Evolutionary conservation across 169 alveolate species (phyloP), one percentile per base, ranked within the genome.

Genomic region (Cryptosporidium andersoni): DNA sequence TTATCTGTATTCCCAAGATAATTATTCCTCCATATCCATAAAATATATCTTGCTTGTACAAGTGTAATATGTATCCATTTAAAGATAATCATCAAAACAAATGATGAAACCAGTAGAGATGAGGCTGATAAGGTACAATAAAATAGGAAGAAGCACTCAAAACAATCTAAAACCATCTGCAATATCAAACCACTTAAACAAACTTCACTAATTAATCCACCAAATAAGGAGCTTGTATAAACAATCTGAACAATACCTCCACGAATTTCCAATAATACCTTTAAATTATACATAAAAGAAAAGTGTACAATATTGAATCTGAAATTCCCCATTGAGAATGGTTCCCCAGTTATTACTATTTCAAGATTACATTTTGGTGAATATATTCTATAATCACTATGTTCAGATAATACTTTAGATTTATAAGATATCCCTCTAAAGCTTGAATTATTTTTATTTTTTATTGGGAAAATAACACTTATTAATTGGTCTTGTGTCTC

Each of bases 221-320:
- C 5, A n/a, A 4, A n/a, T 40, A 68, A 48, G 16, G 67, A 53
- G 11, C 60, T 74, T 12, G 56, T 74, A 58, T 74, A 68, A 3
- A 48, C 64, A n/a, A 74, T 25, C 45, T 74, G 85, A 9, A 64
- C 60, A 34, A 74, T 16, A 7, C 85, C 66, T 58, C 85, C 85
- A 58, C 85, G 55, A 56, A 74, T 74, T 74, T 74, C 85, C 85
- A 74, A 45, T n/a, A 74, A 52, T 1, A 74, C 85, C 68, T 74
- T 74, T 25, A 74, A 74, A 55, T 74, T 74, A 43, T 74, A 74
- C 34, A 74, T n/a, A 49, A 74, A 58, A 25, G 68, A 74, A 16
- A 74, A 74, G 25, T 74, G 85, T 2, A 74, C 51, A 39, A 74
- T 37, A 45, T 74, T 74, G 14, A 74, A 16, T 43, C 64, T 39